A percentile compares a stretch with the other conserved stretches of the same genome.
Evolutionary conservation across 2,329 filamentous ascomycete genomes (phyloP).

Genomic region (Pleomassaria siparia): DNA sequence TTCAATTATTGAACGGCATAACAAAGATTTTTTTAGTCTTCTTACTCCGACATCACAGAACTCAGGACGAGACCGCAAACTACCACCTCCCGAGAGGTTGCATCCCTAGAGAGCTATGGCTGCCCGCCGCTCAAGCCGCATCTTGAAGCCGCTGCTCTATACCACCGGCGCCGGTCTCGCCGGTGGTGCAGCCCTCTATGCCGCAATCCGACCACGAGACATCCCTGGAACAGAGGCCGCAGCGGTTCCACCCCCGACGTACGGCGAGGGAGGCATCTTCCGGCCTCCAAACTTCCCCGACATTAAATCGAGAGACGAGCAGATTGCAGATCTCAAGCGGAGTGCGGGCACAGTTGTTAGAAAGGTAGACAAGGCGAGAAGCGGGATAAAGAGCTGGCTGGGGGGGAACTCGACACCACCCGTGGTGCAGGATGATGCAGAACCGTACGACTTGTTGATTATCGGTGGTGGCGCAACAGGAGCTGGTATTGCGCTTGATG

Average conservation of each 20-base stretch:
- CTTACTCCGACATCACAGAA: background rate
- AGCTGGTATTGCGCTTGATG: conserved; percentile 78
- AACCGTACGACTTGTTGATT: conserved; percentile 74
- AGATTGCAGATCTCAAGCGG: conserved; percentile 62
- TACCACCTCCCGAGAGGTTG: background rate
- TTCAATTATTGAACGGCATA: background rate
- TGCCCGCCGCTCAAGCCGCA: conserved; percentile 43
- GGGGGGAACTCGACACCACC: conserved; percentile 31
- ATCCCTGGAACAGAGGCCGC: conserved; percentile 70
- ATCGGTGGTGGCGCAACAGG: conserved; percentile 81
- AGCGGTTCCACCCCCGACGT: conserved; percentile 69
- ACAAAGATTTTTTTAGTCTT: background rate
- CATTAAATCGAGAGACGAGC: conserved; percentile 63
- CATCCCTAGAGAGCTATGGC: conserved; percentile 25
- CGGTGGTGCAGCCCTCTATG: conserved; percentile 60
- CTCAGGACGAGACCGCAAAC: conserved; percentile 1
- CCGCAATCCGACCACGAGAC: conserved; percentile 68
- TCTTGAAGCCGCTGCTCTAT: conserved; percentile 62
- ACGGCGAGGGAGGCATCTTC: conserved; percentile 68
- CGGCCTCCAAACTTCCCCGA: conserved; percentile 66
- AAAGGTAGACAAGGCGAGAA: conserved; percentile 44
- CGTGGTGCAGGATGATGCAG: conserved; percentile 41
- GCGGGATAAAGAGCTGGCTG: conserved; percentile 38
- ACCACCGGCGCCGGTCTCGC: conserved; percentile 57
- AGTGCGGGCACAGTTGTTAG: conserved; percentile 48